These are phyloP conservation scores for Claviceps citrina DNA, from an alignment of 2,329 filamentous ascomycete genomes.

Conservation along the genomic window DNA sequence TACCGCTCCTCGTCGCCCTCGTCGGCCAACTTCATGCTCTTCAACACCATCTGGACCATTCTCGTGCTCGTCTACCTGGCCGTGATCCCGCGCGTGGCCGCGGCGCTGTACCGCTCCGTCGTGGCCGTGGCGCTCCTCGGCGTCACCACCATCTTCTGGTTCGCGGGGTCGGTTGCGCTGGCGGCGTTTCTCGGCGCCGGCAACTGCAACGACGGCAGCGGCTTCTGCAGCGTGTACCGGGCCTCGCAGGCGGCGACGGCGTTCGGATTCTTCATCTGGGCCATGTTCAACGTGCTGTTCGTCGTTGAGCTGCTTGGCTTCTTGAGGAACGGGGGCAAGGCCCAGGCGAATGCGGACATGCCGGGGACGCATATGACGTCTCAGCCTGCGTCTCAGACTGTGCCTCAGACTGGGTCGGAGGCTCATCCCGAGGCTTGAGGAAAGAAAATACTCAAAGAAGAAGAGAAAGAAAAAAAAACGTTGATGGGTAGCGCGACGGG, in stretches of 20 bases:
- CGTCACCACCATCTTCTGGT: conserved; percentile 77
- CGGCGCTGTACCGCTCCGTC: conserved; percentile 45
- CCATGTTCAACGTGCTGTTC: conserved; percentile 31
- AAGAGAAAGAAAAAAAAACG: too few relatives aligned
- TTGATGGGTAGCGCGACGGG: too few relatives aligned
- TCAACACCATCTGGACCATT: conserved; percentile 61
- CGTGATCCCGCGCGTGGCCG: conserved; percentile 48
- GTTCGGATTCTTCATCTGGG: conserved; percentile 51
- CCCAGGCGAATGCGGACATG: conserved; percentile 16
- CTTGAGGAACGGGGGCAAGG: conserved; percentile 14
- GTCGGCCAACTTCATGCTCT: conserved; percentile 62
- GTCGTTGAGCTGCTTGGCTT: conserved; percentile 31
- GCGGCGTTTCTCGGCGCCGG: conserved; percentile 48
- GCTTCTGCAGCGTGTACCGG: conserved; percentile 32
- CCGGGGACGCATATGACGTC: conserved; percentile 7
- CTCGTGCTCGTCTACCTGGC: conserved; percentile 56
- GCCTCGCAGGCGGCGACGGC: conserved; percentile 47
- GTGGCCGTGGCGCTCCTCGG: conserved; percentile 52
- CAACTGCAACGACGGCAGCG: conserved; percentile 37
- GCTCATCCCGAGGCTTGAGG: conserved; percentile 1
- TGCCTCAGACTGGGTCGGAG: conserved; percentile 6
- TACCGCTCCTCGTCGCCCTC: conserved; percentile 37
- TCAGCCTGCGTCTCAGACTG: conserved; percentile 7
- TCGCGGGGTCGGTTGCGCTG: conserved; percentile 67
- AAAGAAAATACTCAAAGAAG: too few relatives aligned